A percentile compares a stretch with the other conserved stretches of the same genome.
These are phyloP conservation scores for Tetramitus jugosus DNA, from an alignment of 208 protist species.

Conservation along the genomic window DNA sequence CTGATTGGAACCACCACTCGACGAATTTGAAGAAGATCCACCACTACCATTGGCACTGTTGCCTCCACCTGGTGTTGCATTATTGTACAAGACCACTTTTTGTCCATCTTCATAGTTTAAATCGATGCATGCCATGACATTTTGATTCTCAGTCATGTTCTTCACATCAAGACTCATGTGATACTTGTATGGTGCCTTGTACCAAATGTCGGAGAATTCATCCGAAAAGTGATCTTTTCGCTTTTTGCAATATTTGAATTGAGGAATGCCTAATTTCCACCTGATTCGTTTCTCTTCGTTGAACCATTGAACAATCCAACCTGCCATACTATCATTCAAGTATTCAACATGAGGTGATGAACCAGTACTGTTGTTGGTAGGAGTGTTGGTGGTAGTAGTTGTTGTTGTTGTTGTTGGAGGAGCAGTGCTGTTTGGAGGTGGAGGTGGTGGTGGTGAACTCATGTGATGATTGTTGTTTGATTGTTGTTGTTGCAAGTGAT, in stretches of 20 bases:
- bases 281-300: background rate
- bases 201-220: background rate
- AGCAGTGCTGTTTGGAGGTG: no score
- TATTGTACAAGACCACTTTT: background rate
- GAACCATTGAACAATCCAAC: constrained; percentile 22
- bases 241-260: constrained; percentile 24
- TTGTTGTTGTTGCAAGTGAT: no score
- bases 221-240: constrained; percentile 7
- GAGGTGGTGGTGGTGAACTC: no score
- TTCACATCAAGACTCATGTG: background rate
- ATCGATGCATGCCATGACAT: background rate
- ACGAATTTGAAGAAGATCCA: background rate
- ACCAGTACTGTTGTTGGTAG: no score
- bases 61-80: background rate
- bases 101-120: constrained; percentile 22
- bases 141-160: background rate
- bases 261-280: constrained; percentile 1
- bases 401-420: no score
- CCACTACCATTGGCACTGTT: background rate
- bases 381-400: no score
- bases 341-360: constrained; percentile 18
- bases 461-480: no score
- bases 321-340: constrained; percentile 4
- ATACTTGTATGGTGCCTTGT: constrained; percentile 14
- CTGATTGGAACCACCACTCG: background rate